Percentiles rank a stretch among this genome's conserved stretches.
phyloP scores from a whole-genome alignment of 352 stramenopile species.

The Globisporangium camurandrum region DNA sequence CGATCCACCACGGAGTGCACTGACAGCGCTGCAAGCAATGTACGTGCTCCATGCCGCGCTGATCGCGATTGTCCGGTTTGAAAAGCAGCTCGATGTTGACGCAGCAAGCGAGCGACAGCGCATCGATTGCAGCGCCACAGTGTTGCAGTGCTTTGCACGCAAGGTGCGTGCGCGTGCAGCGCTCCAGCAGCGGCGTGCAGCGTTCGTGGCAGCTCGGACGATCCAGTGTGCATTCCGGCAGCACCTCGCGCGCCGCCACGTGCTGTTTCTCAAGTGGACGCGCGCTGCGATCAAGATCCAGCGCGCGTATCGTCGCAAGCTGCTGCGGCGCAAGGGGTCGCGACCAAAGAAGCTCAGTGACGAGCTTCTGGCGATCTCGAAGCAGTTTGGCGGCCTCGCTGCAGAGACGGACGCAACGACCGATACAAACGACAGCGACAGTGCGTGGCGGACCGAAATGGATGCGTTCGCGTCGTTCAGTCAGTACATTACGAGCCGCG shows the following conservation, averaged over 20 bases:
- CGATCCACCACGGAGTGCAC: not conserved
- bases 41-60: slow-evolving; percentile 18
- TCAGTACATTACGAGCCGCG: slow-evolving; percentile 35
- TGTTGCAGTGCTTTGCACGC: slow-evolving; percentile 44
- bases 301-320: slow-evolving; percentile 44
- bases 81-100: slow-evolving; percentile 39
- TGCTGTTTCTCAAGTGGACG: slow-evolving; percentile 40
- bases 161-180: slow-evolving; percentile 15
- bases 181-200: slow-evolving; percentile 18
- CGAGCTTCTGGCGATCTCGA: slow-evolving; percentile 38
- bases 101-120: slow-evolving; percentile 16
- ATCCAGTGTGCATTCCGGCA: slow-evolving; percentile 72
- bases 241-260: slow-evolving; percentile 41
- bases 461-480: slow-evolving; percentile 49
- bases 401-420: slow-evolving; percentile 1
- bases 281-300: slow-evolving; percentile 46
- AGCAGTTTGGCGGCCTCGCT: slow-evolving; percentile 24
- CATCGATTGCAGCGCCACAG: slow-evolving; percentile 17
- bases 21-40: slow-evolving; percentile 11
- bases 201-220: slow-evolving; percentile 25
- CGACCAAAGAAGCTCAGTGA: slow-evolving; percentile 29
- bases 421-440: slow-evolving; percentile 1
- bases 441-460: slow-evolving; percentile 40
- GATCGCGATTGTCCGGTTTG: slow-evolving; percentile 35
- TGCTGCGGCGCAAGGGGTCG: slow-evolving; percentile 27